These are phyloP conservation scores for Phytophthora foliorum DNA, from an alignment of 352 stramenopile species.

Conservation along the genomic window DNA sequence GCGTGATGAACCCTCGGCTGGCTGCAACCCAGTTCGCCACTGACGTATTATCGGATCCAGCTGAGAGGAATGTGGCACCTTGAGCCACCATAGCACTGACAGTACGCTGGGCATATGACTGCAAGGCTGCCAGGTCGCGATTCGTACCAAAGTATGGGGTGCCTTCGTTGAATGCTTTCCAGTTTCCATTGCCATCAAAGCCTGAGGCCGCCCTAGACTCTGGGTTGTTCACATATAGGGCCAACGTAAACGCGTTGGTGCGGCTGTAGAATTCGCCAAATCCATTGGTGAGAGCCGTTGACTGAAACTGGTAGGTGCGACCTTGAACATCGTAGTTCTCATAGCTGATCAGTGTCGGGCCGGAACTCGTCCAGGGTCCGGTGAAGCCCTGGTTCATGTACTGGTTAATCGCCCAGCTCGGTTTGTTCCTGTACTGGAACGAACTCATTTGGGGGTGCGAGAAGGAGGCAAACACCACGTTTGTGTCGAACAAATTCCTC, in stretches of 20 bases:
- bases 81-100: slow-evolving; percentile 40
- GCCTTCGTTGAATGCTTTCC: slow-evolving; percentile 49
- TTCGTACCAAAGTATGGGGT: slow-evolving; percentile 47
- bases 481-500: slow-evolving; percentile 65
- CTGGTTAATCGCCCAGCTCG: slow-evolving; percentile 50
- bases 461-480: slow-evolving; percentile 57
- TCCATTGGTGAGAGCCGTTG: slow-evolving; percentile 50
- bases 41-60: slow-evolving; percentile 30
- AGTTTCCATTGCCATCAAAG: slow-evolving; percentile 54
- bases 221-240: slow-evolving; percentile 77
- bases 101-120: slow-evolving; percentile 51
- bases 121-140: slow-evolving; percentile 64
- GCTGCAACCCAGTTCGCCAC: slow-evolving; percentile 56
- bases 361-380: slow-evolving; percentile 47
- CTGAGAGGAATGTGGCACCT: slow-evolving; percentile 60
- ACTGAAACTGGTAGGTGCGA: slow-evolving; percentile 66
- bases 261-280: slow-evolving; percentile 46
- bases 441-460: slow-evolving; percentile 58
- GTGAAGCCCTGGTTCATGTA: slow-evolving; percentile 54
- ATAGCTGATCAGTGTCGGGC: slow-evolving; percentile 63
- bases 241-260: slow-evolving; percentile 47
- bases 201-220: slow-evolving; percentile 45
- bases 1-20: slow-evolving; percentile 46
- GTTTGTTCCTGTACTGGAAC: slow-evolving; percentile 48
- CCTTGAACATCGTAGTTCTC: slow-evolving; percentile 63